Conservation (phyloP, 2,329 filamentous ascomycete species). For the Fusarium nurragi region DNA sequence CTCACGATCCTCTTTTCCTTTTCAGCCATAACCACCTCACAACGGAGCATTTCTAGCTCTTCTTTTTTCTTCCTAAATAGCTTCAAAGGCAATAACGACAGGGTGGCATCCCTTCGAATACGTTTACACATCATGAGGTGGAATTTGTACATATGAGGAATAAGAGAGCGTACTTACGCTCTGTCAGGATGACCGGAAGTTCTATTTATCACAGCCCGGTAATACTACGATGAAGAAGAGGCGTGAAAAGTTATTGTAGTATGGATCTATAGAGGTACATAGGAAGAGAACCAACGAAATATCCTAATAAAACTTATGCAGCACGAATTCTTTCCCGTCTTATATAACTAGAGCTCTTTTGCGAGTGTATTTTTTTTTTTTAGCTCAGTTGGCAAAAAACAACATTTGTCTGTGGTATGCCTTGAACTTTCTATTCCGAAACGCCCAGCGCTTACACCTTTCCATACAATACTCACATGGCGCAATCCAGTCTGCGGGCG, state of each 20-base stretch:
- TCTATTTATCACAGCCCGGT: conserved; percentile 8
- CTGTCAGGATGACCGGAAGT: conserved; percentile 19
- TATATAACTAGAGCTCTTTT: no score
- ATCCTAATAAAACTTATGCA: conserved; percentile 4
- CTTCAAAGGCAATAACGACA: conserved; percentile 17
- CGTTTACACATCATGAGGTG: conserved; percentile 43
- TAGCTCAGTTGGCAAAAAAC: no score
- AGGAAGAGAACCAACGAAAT: conserved; percentile 35
- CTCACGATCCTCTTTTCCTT: conserved; percentile 1
- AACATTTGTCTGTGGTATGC: neutral
- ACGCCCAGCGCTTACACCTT: neutral
- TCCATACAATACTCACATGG: neutral
- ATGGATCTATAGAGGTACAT: conserved; percentile 39
- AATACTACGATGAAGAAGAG: conserved; percentile 14
- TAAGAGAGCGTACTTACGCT: conserved; percentile 16
- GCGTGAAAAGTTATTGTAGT: conserved; percentile 16
- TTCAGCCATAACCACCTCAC: conserved; percentile 1
- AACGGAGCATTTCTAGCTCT: conserved; percentile 13
- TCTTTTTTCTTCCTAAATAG: conserved; percentile 2
- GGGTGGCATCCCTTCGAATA: conserved; percentile 15
- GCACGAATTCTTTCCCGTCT: no score
- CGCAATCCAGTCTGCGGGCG: neutral
- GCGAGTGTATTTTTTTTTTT: no score
- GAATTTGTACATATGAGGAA: conserved; percentile 43
- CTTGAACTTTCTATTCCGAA: no score